Evolutionary conservation across 1,284 basidiomycete species (phyloP), one percentile per base, ranked within the genome.

Genomic region (Rhodotorula sp.): DNA sequence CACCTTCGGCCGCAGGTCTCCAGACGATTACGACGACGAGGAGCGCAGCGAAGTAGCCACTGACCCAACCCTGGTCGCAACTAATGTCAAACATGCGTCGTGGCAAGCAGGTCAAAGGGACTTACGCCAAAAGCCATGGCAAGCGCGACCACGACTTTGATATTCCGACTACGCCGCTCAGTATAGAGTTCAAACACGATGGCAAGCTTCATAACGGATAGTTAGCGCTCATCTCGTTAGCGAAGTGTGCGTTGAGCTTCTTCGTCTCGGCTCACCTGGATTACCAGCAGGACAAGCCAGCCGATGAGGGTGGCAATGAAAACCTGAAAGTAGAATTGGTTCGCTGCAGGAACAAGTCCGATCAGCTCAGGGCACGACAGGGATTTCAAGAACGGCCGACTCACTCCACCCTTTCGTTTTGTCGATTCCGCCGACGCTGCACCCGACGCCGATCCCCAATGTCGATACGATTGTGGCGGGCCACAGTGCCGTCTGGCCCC

Each of bases 11-110:
- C 22, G 62, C 45, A 4, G 24, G 33, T 33, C 29, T 46, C 59
- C 63, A 61, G 46, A 65, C n/a, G 29, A 53, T 49, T 54, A 61
- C 42, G 1, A 64, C 22, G 29, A 57, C 55, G 60, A 62, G n/a
- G 1, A 48, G 6, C 14, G 29, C 56, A 29, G 48, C 29, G 26
- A 65, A 53, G 46, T 29, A 56, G 7, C 63, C 59, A 0, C 14
- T 7, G 59, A 64, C 49, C 67, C 67, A 69, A 42, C 60, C 67
- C 62, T 64, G 56, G 2, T 10, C 3, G 24, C 4, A 20, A 2
- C n/a, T n/a, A 6, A 18, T 4, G 29, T 26, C 15, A 6, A 26
- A 22, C 24, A 10, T 17, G 29, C 10, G 24, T 12, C 14, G 18
- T 17, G 14, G 42, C 7, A 24, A 2, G 18, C 15, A 26, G 20